These are phyloP conservation scores for Phyllosticta paracitricarpa DNA, from an alignment of 2,329 filamentous ascomycete species.

Conservation along the genomic window DNA sequence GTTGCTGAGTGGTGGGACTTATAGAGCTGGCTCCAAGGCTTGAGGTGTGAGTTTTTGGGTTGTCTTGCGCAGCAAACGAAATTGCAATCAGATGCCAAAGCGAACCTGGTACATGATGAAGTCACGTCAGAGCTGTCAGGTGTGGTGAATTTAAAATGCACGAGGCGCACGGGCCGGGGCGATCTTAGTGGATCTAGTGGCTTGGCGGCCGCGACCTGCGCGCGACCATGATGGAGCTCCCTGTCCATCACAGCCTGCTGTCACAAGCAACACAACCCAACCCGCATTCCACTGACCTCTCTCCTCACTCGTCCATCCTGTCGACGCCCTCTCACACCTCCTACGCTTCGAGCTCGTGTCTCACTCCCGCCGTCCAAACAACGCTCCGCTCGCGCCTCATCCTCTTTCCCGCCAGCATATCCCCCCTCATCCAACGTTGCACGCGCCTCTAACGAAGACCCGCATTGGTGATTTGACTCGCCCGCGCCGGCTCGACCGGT, in stretches of 20 bases:
- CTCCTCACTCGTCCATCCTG: neutral
- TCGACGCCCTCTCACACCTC: neutral
- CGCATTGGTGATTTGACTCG: conserved; percentile 1
- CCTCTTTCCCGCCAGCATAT: neutral
- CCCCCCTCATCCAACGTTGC: neutral
- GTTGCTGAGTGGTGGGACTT: neutral
- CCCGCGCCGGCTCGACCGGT: conserved; percentile 9
- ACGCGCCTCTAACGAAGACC: neutral
- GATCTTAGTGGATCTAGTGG: neutral
- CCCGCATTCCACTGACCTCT: neutral
- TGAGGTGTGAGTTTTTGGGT: neutral
- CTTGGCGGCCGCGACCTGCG: neutral
- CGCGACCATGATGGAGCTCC: neutral
- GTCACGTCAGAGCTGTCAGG: too few relatives aligned
- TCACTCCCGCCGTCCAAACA: neutral
- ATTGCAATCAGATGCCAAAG: too few relatives aligned
- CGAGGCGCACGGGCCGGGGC: neutral
- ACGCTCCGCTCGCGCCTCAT: conserved; percentile 1
- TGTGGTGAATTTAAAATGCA: neutral
- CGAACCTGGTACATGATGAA: too few relatives aligned
- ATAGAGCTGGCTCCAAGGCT: neutral
- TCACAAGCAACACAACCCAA: neutral
- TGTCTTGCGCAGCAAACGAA: too few relatives aligned
- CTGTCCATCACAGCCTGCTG: neutral
- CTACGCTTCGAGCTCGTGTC: neutral